Evolutionary conservation across 805 yeast species (phyloP), one percentile per base, ranked within the genome.

Genomic region (Metschnikowia dekortorum): DNA sequence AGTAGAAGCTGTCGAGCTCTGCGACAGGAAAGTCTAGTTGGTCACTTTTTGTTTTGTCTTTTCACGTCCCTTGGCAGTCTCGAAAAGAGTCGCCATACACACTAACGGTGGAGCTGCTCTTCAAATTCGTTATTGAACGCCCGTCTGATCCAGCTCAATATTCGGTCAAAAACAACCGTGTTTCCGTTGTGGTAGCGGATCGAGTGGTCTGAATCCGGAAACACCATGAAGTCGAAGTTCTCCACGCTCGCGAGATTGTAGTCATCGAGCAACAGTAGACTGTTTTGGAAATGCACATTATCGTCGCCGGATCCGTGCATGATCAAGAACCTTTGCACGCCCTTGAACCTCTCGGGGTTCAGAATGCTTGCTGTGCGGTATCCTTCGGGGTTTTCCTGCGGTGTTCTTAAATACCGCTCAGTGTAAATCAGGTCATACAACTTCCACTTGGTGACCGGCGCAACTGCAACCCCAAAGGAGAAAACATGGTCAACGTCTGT

Each of bases 221-320:
- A 87, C 7, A 86, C 77, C 69, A 83, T 85, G 52, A 85, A 71
- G 60, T 87, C 94, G 57, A 83, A 87, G 68, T 94, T 94, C 61
- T 88, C 95, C n/a, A 90, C 80, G 2, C 78, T 79, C n/a, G 74
- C 79, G 48, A 83, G 60, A 60, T 91, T 85, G 49, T 92, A 74
- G 57, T 79, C 70, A 68, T 94, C 98, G 42, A 94, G 63, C 36
- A 94, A 71, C 64, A 84, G 82, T 52, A 89, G 74, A 40, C 92
- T 80, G 70, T 94, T 89, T 65, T 94, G 99, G 68, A 91, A 81
- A 69, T 94, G 98, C 42, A 94, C 99, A 60, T 94, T 94, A 67
- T 94, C 99, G 69, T 94, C 99, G 4, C 97, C 96, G 0, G 97
- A 84, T 1, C 99, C 99, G 63, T 92, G 99, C 89, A 92, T 89